Base-by-base conservation (phyloP, 2,329 filamentous ascomycete genomes). In the Coleophoma cylindrospora region DNA sequence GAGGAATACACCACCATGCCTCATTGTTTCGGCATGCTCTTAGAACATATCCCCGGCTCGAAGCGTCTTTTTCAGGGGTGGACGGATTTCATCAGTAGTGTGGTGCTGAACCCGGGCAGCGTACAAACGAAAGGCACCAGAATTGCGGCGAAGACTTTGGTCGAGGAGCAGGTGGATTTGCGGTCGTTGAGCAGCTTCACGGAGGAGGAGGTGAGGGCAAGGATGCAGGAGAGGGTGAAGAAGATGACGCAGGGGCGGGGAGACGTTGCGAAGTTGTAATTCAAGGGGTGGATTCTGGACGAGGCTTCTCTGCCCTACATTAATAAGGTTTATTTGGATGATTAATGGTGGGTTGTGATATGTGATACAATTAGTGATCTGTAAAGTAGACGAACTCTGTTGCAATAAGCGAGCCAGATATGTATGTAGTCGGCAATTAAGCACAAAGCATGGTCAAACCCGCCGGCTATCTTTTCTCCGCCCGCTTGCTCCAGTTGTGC, bases 1-100 rank as follows among this genome's bases (percentile, higher is more conserved):
- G 81, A 88, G 63, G 80, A 89, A 67, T 94, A 83, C 63, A 84
- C 91, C 64, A 85, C 81, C 3, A 92, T 92, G 88, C 87, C 89
- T 48, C 88, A 91, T 67, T 82, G 80, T 57, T 92, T 89, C 62
- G 80, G 77, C 1, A 60, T 87, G 2, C 54, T 87, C 1, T 67
- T 89, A 49, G 66, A 73, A 2, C 66, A 68, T 4, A 63, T 74
- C 2, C 62, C 71, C 1, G 73, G 68, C 32, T 68, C 76, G 3
- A 68, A 62, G 56, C 72, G 76, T 44, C 86, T 81, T 58, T 76
- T 81, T 50, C 65, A 73, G 13, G 68, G 70, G 3, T 81, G 82
- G 77, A 68, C 77, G 0, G 66, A 64, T 2, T 90, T 89, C 54
- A 75, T 83, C 21, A 68, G 56, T 22, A 55, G 61, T 15, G 73